Base-by-base conservation (phyloP, 495 filamentous ascomycete species). In the Hypomontagnella monticulosa region DNA sequence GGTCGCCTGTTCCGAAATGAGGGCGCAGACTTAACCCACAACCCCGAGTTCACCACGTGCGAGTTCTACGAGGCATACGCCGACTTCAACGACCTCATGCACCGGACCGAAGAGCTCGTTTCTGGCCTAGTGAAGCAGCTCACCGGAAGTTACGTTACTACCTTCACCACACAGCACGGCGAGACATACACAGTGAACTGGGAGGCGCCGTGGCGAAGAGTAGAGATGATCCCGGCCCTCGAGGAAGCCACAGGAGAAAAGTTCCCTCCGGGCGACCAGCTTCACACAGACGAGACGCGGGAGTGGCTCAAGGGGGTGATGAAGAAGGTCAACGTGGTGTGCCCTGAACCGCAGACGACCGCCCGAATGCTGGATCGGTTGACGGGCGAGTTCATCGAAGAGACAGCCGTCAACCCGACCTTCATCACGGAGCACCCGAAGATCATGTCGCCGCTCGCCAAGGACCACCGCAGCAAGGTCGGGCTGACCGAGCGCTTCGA, bases 61-160 rank as follows among this genome's bases (percentile, higher is more conserved):
- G 96, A 99, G 76, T 97, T 97, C 81, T 99, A 99, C 78, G 88
- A 87, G 87, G 95, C 95, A 11, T 97, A 93, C 66, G 92, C 93
- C 36, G 96, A 98, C 78, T 84, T 94, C 46, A 91, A 92, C 76
- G 95, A 99, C 74, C 75, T 97, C 42, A 96, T 98, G 92, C 81
- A 91, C 50, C 80, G 93, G 69, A 98, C 96, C 1, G 96, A 99
- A 75, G 94, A 98, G 58, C 87, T 99, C 7, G 89, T 98, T 20
- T 94, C 92, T 1, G 85, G 87, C n/a, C 84, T 99, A 4, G 94
- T 97, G 69, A 93, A 97, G 84, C 80, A 90, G 49, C 81, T 98
- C 38, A 96, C 91, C 12, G 95, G 95, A 38, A 83, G 87, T 23
- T 93, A 93, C 72, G 82, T 86, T 72, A 99, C 95, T 55, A 89